Evolutionary conservation across 2,329 filamentous ascomycete species (phyloP).

Genomic region (Aspergillus transmontanensis): DNA sequence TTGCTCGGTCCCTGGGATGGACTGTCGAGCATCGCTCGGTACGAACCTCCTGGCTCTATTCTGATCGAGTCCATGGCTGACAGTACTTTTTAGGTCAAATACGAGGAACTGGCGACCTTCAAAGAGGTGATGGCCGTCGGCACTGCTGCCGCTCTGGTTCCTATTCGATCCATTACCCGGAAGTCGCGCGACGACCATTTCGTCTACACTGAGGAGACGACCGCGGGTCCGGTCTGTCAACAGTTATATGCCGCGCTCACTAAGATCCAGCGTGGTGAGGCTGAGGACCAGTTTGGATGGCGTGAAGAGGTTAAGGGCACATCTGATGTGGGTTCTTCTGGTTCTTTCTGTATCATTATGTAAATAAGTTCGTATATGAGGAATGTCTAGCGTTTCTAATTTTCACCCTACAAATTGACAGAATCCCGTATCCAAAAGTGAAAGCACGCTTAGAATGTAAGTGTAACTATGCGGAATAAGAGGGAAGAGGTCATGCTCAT

Average conservation of each 20-base stretch:
- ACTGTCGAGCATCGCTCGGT: slow-evolving; percentile 32
- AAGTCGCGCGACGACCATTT: slow-evolving; percentile 13
- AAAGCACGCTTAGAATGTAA: background rate
- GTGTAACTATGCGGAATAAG: background rate
- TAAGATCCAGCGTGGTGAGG: background rate
- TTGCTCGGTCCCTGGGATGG: slow-evolving; percentile 36
- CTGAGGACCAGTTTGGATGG: background rate
- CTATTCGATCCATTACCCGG: slow-evolving; percentile 30
- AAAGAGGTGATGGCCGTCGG: slow-evolving; percentile 30
- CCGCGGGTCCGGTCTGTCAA: background rate
- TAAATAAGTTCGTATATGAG: background rate
- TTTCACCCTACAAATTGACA: background rate
- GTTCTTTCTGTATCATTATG: background rate
- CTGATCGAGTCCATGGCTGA: background rate
- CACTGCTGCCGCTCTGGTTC: slow-evolving; percentile 28
- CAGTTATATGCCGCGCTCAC: background rate
- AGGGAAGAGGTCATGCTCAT: background rate
- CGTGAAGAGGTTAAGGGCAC: background rate
- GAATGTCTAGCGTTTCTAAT: background rate
- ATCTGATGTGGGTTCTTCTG: background rate
- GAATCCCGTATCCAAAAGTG: background rate
- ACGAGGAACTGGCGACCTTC: slow-evolving; percentile 26
- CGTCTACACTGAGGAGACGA: background rate
- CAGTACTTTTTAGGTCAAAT: slow-evolving; percentile 15
- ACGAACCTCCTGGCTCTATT: background rate